These are phyloP conservation scores for Amanita jacksonii DNA, from an alignment of 768 basidiomycete species.

Conservation along the genomic window DNA sequence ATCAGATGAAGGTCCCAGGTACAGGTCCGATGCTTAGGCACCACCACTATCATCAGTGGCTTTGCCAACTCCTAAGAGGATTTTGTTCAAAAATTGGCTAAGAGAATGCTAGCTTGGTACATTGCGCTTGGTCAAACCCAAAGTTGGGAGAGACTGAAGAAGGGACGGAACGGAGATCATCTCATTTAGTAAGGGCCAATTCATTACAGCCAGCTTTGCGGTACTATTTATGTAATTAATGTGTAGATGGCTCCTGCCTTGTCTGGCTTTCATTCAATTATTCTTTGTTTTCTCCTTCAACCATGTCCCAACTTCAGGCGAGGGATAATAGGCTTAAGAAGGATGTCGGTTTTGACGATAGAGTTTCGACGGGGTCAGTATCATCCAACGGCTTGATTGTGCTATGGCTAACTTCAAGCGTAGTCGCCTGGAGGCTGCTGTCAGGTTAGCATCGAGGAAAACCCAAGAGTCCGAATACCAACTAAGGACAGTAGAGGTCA, in stretches of 20 bases:
- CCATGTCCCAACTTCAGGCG: constrained; percentile 12
- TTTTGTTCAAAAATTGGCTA: no score
- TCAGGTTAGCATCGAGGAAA: constrained; percentile 38
- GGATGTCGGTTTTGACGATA: constrained; percentile 12
- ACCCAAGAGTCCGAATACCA: constrained; percentile 41
- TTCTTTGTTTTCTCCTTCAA: constrained; percentile 9
- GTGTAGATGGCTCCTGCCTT: not conserved
- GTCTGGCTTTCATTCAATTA: constrained; percentile 5
- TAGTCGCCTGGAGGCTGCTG: constrained; percentile 37
- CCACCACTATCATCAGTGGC: no score
- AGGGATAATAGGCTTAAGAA: not conserved
- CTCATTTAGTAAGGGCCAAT: no score
- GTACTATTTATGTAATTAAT: not conserved
- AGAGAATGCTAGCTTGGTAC: no score
- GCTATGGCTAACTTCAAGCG: constrained; percentile 1
- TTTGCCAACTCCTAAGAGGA: no score
- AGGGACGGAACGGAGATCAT: no score
- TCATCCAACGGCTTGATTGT: not conserved
- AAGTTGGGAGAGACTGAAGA: no score
- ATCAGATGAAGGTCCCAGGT: no score
- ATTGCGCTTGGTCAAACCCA: no score
- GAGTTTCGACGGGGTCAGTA: constrained; percentile 12
- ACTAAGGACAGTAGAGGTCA: constrained; percentile 56
- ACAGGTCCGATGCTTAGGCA: no score
- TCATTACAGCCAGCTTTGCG: no score